Percentiles rank a stretch among this genome's conserved stretches.
These are phyloP conservation scores for Phytophthora fragariae DNA, from an alignment of 352 stramenopile species.

Conservation along the genomic window DNA sequence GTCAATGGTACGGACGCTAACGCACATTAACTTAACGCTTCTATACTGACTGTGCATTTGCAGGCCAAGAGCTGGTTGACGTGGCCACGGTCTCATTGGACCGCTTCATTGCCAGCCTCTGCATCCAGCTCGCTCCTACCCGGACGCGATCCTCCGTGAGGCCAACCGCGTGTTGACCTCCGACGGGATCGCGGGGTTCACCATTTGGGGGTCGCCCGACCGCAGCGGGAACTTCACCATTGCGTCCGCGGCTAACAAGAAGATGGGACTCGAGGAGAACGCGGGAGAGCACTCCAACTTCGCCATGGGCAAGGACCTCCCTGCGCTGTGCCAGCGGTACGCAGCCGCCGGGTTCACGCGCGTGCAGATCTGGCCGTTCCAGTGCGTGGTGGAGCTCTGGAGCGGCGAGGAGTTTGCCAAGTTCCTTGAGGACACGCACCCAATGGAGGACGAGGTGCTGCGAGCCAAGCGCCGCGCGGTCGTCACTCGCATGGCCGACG, in stretches of 20 bases:
- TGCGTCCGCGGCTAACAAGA: slow-evolving; percentile 31
- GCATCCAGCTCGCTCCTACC: slow-evolving; percentile 55
- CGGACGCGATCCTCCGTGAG: slow-evolving; percentile 61
- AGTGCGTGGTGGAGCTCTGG: slow-evolving; percentile 59
- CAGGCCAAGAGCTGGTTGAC: slow-evolving; percentile 51
- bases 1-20: slow-evolving; percentile 40
- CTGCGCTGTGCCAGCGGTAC: slow-evolving; percentile 44
- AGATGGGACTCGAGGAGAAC: slow-evolving; percentile 42
- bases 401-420: slow-evolving; percentile 52
- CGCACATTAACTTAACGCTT: too few relatives aligned
- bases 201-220: slow-evolving; percentile 63
- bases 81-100: slow-evolving; percentile 47
- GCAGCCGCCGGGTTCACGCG: slow-evolving; percentile 39
- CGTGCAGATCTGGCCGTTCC: slow-evolving; percentile 60
- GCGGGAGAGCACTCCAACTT: slow-evolving; percentile 53
- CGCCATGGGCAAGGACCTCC: slow-evolving; percentile 52
- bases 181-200: slow-evolving; percentile 52
- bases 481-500: slow-evolving; percentile 49
- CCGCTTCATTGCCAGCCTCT: slow-evolving; percentile 60
- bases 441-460: slow-evolving; percentile 43
- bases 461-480: slow-evolving; percentile 33
- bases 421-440: slow-evolving; percentile 40
- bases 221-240: slow-evolving; percentile 51
- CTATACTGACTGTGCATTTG: neutral
- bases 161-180: too few relatives aligned